Conservation (phyloP, 2,329 filamentous ascomycete species). For the Cephalotrichum gorgonifer region DNA sequence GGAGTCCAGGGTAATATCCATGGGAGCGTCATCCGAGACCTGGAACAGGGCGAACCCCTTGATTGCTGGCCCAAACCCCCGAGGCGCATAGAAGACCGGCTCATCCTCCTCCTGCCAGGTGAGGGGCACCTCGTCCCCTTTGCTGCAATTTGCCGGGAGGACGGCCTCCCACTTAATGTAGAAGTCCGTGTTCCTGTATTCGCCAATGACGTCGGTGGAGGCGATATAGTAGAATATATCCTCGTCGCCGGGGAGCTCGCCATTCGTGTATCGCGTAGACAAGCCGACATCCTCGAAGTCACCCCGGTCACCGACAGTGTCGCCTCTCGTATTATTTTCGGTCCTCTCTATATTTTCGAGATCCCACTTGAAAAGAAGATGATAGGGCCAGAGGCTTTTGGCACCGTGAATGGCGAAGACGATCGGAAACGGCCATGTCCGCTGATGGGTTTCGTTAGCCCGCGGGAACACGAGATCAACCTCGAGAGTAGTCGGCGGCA, state of each 20-base stretch:
- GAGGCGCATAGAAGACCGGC: too few relatives aligned
- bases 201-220: not conserved
- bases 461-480: conserved; percentile 16
- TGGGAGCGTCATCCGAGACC: too few relatives aligned
- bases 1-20: too few relatives aligned
- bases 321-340: too few relatives aligned
- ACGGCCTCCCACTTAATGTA: not conserved
- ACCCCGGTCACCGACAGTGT: not conserved
- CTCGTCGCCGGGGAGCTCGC: not conserved
- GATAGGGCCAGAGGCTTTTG: conserved; percentile 4
- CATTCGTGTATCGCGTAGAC: not conserved
- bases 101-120: too few relatives aligned
- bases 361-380: not conserved
- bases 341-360: not conserved
- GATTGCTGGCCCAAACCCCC: too few relatives aligned
- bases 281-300: not conserved
- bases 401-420: conserved; percentile 15
- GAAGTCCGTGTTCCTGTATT: not conserved
- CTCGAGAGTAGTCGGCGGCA: conserved; percentile 7
- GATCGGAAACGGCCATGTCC: conserved; percentile 11
- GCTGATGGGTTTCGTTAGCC: conserved; percentile 15
- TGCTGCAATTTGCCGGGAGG: not conserved
- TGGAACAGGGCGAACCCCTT: too few relatives aligned
- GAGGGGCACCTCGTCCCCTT: not conserved
- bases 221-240: not conserved